A percentile compares a stretch with the other conserved stretches of the same genome.
These are phyloP conservation scores for Fusarium neocosmosporiellum DNA, from an alignment of 2,329 filamentous ascomycete species.

Conservation along the genomic window DNA sequence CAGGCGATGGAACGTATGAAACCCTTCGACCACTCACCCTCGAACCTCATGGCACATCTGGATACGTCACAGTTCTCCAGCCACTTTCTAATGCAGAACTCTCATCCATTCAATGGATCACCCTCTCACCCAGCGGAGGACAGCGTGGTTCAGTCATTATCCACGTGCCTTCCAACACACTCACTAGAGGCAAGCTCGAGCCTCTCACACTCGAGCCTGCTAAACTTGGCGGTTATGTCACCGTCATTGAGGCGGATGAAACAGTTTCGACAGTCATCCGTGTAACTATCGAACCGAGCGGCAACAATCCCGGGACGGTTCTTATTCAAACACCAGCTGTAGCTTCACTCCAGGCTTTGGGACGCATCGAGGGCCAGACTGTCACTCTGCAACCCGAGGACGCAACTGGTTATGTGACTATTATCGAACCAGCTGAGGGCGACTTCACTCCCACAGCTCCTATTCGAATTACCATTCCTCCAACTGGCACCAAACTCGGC, in stretches of 20 bases:
- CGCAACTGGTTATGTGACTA: slow-evolving; percentile 25
- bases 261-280: slow-evolving; percentile 3
- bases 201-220: slow-evolving; percentile 21
- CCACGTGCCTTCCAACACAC: slow-evolving; percentile 13
- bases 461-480: slow-evolving; percentile 27
- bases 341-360: neutral
- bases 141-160: slow-evolving; percentile 34
- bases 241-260: slow-evolving; percentile 20
- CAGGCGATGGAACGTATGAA: neutral
- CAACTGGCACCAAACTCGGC: slow-evolving; percentile 34
- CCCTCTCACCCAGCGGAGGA: slow-evolving; percentile 29
- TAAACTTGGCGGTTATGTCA: slow-evolving; percentile 23
- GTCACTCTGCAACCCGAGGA: slow-evolving; percentile 28
- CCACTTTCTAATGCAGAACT: slow-evolving; percentile 8
- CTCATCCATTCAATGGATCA: slow-evolving; percentile 12
- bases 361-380: slow-evolving; percentile 2
- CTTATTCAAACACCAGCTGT: slow-evolving; percentile 33
- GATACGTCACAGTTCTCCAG: slow-evolving; percentile 33
- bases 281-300: slow-evolving; percentile 24
- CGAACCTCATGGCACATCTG: slow-evolving; percentile 12
- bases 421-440: slow-evolving; percentile 33
- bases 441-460: slow-evolving; percentile 21
- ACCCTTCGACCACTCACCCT: slow-evolving; percentile 19
- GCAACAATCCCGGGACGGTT: slow-evolving; percentile 26
- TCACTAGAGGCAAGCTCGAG: neutral